These are phyloP conservation scores for Wickerhamiella australiensis DNA, from an alignment of 805 yeast genomes.

Conservation along the genomic window DNA sequence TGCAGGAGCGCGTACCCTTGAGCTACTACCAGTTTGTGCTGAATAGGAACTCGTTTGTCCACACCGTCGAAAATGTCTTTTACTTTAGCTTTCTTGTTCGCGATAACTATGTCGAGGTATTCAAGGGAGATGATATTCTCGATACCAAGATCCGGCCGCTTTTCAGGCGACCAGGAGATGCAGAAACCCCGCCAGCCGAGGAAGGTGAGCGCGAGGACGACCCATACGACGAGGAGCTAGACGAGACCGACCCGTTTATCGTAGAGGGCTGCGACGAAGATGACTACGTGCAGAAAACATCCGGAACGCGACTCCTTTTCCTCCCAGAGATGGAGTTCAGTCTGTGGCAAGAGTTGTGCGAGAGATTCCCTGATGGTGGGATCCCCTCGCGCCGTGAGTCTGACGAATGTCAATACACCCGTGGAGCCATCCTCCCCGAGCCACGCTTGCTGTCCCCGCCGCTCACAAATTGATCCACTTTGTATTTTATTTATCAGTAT, in stretches of 20 bases:
- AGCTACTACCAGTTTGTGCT: constrained; percentile 55
- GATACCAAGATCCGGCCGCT: background rate
- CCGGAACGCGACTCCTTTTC: background rate
- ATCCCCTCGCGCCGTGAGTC: background rate
- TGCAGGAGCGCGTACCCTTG: constrained; percentile 27
- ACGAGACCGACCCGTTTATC: background rate
- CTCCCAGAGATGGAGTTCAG: background rate
- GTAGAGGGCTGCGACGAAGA: background rate
- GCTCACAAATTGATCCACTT: too few relatives aligned
- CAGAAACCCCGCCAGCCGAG: background rate
- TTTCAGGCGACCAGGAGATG: background rate
- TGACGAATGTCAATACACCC: background rate
- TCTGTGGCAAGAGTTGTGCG: background rate
- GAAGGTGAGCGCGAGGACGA: background rate
- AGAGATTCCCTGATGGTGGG: background rate
- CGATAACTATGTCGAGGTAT: constrained; percentile 39
- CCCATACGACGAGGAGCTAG: background rate
- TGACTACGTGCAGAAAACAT: background rate
- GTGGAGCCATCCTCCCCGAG: too few relatives aligned
- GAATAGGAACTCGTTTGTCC: constrained; percentile 61
- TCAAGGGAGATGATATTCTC: background rate
- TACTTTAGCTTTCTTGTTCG: constrained; percentile 68
- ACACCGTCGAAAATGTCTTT: constrained; percentile 73
- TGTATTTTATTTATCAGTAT: too few relatives aligned
- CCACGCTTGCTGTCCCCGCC: too few relatives aligned